phyloP scores from a whole-genome alignment of 2,329 filamentous ascomycete genomes.

The Penicillium freii region DNA sequence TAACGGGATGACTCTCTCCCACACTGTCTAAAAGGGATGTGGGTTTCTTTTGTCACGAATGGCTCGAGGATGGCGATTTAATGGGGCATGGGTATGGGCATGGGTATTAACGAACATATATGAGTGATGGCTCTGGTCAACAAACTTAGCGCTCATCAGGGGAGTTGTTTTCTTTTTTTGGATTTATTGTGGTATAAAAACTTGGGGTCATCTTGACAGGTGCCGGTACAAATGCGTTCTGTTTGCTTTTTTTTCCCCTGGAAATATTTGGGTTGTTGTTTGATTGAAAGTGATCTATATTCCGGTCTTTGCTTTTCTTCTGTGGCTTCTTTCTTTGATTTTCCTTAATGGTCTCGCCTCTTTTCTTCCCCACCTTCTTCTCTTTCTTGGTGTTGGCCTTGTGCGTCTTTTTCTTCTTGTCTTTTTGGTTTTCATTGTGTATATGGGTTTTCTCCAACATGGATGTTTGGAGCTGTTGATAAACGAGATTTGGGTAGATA shows the following conservation, averaged over 20 bases:
- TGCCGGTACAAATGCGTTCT: conserved; percentile 14
- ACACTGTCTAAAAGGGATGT: conserved; percentile 18
- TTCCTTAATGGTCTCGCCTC: neutral
- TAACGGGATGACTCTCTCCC: conserved; percentile 24
- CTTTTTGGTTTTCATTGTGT: conserved; percentile 13
- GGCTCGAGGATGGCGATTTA: neutral
- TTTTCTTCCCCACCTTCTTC: conserved; percentile 11
- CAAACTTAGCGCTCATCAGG: conserved; percentile 18
- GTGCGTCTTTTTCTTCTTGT: conserved; percentile 13
- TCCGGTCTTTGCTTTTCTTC: conserved; percentile 3
- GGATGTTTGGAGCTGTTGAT: conserved; percentile 17
- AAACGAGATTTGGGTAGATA: conserved; percentile 16
- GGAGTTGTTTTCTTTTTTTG: conserved; percentile 15
- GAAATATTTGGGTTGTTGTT: conserved; percentile 11
- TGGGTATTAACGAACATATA: conserved; percentile 26
- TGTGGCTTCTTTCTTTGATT: neutral
- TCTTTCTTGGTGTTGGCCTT: conserved; percentile 7
- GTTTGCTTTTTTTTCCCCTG: conserved; percentile 6
- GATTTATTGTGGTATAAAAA: conserved; percentile 26
- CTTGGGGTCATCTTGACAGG: conserved; percentile 9
- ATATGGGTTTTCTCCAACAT: conserved; percentile 12
- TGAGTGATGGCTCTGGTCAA: conserved; percentile 27
- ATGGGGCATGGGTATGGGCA: neutral
- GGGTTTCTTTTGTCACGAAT: neutral
- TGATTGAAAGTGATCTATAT: conserved; percentile 1